Evolutionary conservation across 208 protist genomes (phyloP), one percentile per base, ranked within the genome.

Genomic region (Jaenimonas drosophilae): DNA sequence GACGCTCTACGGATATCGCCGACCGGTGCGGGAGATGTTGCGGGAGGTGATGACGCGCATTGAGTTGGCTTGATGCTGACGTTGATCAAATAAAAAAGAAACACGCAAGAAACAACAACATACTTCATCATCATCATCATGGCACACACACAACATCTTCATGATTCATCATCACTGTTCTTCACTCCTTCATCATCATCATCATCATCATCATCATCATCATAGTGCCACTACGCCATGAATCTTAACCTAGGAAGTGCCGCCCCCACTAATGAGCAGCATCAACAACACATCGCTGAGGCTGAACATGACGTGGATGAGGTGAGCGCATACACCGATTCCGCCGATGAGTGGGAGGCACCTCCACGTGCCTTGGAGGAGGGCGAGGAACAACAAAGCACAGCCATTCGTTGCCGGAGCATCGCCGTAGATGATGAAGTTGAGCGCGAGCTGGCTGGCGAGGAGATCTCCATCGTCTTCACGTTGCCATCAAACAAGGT

Each of bases 271-370:
- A 42, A 45, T 47, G 9, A 6, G n/a, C 3, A 48, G 26, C 4
- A 45, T 20, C 43, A 46, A 27, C 20, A 27, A 36, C 14, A 50
- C 2, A n/a, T 41, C 12, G n/a, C 0, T 0, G n/a, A 0, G 31
- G 28, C 20, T 9, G 26, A 31, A 6, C 11, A n/a, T 19, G n/a
- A 51, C 33, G 30, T 41, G 28, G 49, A 39, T 0, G 34, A 44
- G 0, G 40, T 27, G 34, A 66, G 63, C 9, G 54, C 64, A 19
- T 70, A 47, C 36, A 57, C 56, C 2, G 81, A 90, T 60, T 86
- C 76, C 5, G 59, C 59, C 0, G 75, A 88, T 14, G 83, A 91
- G 60, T 91, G 83, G 83, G 71, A 66, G 16, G 64, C 62, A 2
- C 72, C 76, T 9, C 46, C 23, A 26, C 55, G 7, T 40, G 27